Conservation (phyloP, 805 yeast species). For the Suhomyces tanzawaensis region DNA sequence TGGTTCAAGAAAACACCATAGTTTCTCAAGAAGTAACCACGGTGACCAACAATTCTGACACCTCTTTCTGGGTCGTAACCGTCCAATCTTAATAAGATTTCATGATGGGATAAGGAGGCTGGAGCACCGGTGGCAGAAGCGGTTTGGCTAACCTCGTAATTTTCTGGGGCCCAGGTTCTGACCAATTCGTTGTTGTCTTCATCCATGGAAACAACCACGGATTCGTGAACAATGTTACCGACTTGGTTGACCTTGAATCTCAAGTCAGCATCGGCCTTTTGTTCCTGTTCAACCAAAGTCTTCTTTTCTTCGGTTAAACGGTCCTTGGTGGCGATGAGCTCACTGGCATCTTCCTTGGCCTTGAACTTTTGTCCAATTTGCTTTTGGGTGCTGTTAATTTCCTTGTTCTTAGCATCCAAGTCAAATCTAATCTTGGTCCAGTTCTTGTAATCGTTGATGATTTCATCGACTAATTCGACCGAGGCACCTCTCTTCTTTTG, state of each 20-base stretch:
- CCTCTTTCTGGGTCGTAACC: slow-evolving; percentile 99
- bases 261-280: slow-evolving; percentile 72
- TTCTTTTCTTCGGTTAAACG: slow-evolving; percentile 68
- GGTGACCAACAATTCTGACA: slow-evolving; percentile 94
- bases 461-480: slow-evolving; percentile 94
- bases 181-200: slow-evolving; percentile 90
- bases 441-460: slow-evolving; percentile 82
- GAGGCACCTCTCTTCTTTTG: slow-evolving; percentile 93
- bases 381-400: slow-evolving; percentile 85
- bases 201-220: slow-evolving; percentile 81
- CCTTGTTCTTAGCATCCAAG: slow-evolving; percentile 86
- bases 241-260: slow-evolving; percentile 81
- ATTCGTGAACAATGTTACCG: slow-evolving; percentile 92
- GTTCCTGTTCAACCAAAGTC: slow-evolving; percentile 63
- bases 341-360: slow-evolving; percentile 91
- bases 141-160: slow-evolving; percentile 55
- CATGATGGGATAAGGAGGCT: slow-evolving; percentile 90
- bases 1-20: slow-evolving; percentile 97
- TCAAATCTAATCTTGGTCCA: slow-evolving; percentile 86
- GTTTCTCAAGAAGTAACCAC: slow-evolving; percentile 94
- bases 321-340: slow-evolving; percentile 79
- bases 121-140: slow-evolving; percentile 78
- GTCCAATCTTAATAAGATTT: slow-evolving; percentile 86
- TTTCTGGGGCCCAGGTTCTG: slow-evolving; percentile 84
- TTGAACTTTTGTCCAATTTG: slow-evolving; percentile 90